Evolutionary conservation across 441 rosid genomes (phyloP), one percentile per base, ranked within the genome.

Genomic region (Syzygium syzygioides): DNA sequence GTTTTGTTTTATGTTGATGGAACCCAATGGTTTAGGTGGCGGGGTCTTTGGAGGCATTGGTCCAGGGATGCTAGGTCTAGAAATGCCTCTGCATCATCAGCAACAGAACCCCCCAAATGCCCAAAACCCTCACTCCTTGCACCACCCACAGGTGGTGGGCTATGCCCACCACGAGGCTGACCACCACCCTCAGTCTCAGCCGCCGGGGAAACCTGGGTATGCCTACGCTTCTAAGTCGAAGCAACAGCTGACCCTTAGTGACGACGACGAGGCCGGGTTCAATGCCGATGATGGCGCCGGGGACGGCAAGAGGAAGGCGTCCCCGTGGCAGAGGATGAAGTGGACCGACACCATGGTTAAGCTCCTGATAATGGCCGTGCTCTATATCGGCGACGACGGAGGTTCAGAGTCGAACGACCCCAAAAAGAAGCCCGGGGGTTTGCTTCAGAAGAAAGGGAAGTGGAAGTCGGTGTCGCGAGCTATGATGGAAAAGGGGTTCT

Each of bases 281-380:
- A 56, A 91, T 91, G 95, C 92, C 0, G 98, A 96, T 50, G 98
- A 96, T 25, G 89, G 89, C 87, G 88, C 91, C 7, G 94, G 91
- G 87, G 95, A 95, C 85, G 95, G 93, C n/a, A 95, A 94, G 91
- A 95, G 93, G 56, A 95, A 94, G 86, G 13, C 89, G 10, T 96
- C 98, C 54, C 98, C 93, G 4, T 98, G 99, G 99, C 99, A 98
- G 71, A 94, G 99, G 86, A 98, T 98, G 99, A 98, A 98, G 90
- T 98, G 99, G 99, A 98, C 98, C 53, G 99, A 97, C 83, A 88
- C 86, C 55, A 98, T 98, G 99, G 99, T 98, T 25, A 93, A 91
- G 91, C 92, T 97, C 19, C 91, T 98, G 62, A 95, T 98, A 79
- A 94, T 95, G 97, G 99, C 98, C 0, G 99, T 98, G 2, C 95